Evolutionary conservation across 192 early-diverging fungal genomes (phyloP).

Genomic region (Oehlia diaphana): DNA sequence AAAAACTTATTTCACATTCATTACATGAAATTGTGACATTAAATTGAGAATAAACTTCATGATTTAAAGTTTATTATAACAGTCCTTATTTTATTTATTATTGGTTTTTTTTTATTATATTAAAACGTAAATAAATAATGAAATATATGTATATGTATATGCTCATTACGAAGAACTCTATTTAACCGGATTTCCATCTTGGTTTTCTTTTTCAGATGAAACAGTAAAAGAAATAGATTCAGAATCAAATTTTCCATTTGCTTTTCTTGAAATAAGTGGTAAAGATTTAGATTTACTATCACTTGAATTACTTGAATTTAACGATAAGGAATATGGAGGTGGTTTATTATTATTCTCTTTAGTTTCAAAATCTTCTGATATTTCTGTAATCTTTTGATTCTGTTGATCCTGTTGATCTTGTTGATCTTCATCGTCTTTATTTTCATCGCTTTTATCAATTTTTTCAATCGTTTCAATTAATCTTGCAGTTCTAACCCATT

Average conservation of each 20-base stretch:
- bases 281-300: background rate
- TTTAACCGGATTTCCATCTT: too few species aligned
- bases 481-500: constrained; percentile 52
- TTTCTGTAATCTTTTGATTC: background rate
- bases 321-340: too few species aligned
- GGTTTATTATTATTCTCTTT: too few species aligned
- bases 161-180: background rate
- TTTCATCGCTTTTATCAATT: background rate
- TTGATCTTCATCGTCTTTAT: background rate
- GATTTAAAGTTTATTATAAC: too few species aligned
- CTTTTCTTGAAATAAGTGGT: background rate
- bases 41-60: too few species aligned
- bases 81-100: too few species aligned
- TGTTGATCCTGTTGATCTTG: background rate
- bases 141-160: background rate
- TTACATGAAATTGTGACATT: too few species aligned
- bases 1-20: too few species aligned
- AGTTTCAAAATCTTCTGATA: background rate
- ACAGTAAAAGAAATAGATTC: background rate
- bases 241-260: constrained; percentile 14
- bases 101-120: too few species aligned
- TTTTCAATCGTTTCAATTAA: constrained; percentile 41
- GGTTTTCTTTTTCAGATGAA: background rate
- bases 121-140: too few species aligned
- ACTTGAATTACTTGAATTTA: background rate